Base-by-base conservation (phyloP, 139 green algal genomes). In the Tetraselmis chui region DNA sequence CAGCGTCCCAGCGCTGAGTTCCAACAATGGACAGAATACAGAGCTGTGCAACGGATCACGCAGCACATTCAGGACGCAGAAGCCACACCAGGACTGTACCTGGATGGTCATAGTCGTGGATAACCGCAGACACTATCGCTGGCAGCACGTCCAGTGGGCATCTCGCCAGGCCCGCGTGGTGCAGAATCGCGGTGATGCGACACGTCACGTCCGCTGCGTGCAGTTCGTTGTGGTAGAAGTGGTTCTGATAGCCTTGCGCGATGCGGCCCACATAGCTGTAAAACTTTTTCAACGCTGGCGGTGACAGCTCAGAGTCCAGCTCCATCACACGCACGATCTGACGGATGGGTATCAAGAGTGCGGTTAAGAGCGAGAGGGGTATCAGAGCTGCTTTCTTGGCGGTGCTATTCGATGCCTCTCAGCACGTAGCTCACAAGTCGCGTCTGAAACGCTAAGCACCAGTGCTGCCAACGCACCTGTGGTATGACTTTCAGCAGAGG, bases 181-280 rank as follows among this genome's bases (percentile, higher is more conserved):
- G 28, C 26, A 77, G 2, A 25, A 77, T 77, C 74, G 74, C 74
- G 5, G 74, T 29, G 5, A 77, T 28, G 74, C 74, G 74, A 25
- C 74, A 77, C 2, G n/a, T 29, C 2, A 77, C 74, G 74, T 77
- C 74, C 5, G 74, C 74, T 22, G 74, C 74, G 74, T 77, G 74
- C 74, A 31, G 26, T 25, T 77, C n/a, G 74, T 77, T 77, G 74
- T 77, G 74, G 74, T 77, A 77, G n/a, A 29, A 29, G n/a, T 77
- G n/a, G n/a, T 77, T 29, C 74, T 31, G 25, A 25, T 77, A 77
- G 26, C 74, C 45, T 18, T 67, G 5, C 11, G 45, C 45, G 11
- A 67, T 18, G 45, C 11, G 11, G 5, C 18, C 18, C 45, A 67
- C 45, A 67, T 25, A 67, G 18, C 45, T 5, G 45, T 25, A 18